Conservation (phyloP, 805 yeast genomes). For the Wickerhamiella parazyma region DNA sequence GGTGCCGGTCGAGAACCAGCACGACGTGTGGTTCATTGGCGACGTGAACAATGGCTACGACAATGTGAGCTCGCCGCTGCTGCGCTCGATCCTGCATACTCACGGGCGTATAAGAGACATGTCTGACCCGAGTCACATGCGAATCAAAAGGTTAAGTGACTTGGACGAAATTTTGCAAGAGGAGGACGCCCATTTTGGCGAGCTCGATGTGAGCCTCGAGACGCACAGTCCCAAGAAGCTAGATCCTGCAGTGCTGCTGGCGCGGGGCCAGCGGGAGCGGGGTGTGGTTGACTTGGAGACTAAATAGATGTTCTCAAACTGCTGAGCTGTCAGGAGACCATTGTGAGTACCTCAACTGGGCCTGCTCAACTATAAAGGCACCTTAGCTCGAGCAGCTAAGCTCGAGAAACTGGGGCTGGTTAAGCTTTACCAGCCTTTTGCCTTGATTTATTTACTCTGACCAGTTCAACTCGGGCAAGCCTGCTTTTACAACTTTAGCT, state of each 20-base stretch:
- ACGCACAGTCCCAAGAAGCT: too few species aligned
- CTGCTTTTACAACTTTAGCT: too few species aligned
- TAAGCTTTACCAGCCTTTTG: too few species aligned
- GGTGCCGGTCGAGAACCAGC: slow-evolving; percentile 13
- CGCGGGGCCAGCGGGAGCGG: slow-evolving; percentile 8
- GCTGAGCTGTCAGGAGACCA: too few species aligned
- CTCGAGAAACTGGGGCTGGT: too few species aligned
- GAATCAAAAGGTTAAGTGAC: background rate
- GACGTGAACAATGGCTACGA: slow-evolving; percentile 15
- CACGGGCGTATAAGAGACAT: background rate
- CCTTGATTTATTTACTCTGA: too few species aligned
- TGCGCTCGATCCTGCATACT: slow-evolving; percentile 12
- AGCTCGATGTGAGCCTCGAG: slow-evolving; percentile 1
- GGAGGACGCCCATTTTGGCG: background rate
- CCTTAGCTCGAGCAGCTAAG: too few species aligned
- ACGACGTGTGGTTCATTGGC: slow-evolving; percentile 20
- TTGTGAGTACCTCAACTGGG: too few species aligned
- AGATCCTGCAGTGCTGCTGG: background rate
- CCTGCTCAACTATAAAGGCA: too few species aligned
- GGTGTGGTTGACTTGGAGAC: slow-evolving; percentile 3
- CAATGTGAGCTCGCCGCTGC: slow-evolving; percentile 8
- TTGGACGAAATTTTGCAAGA: background rate
- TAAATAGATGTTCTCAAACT: too few species aligned
- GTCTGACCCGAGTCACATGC: background rate
- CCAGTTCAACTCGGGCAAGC: too few species aligned